Base-by-base conservation (phyloP, 148 eudicot species). In the Vaccinium corymbosum region DNA sequence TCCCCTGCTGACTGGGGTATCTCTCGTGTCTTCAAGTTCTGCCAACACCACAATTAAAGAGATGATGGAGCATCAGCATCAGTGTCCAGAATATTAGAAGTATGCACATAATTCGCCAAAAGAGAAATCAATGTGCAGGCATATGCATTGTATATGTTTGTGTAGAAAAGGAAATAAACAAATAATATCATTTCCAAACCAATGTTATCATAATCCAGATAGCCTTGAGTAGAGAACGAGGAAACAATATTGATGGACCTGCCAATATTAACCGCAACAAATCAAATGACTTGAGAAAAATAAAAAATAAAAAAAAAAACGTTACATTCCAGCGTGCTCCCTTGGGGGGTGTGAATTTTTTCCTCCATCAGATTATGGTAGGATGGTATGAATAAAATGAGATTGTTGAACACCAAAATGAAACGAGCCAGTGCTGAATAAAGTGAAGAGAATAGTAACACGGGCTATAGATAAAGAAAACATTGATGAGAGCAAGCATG, bases 11-110 rank as follows among this genome's bases (percentile, higher is more conserved):
- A 84, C 75, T 89, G 87, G 81, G 90, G 80, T 88, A 90, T 85
- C 72, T 81, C 91, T 77, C 86, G 92, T 42, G 86, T 86, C 87
- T 91, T 91, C 90, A 96, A 84, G 85, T 87, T 91, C 99, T 96
- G 92, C 80, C 79, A 84, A 84, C 66, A 87, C 17, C 72, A 66
- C 80, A 76, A 57, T 12, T 38, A 70, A 27, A 51, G 20, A 72
- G 55, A 52, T 9, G 17, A 81, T 49, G 42, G 46, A 81, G 1
- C 46, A 81, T 68, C 83, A 81, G 1, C 46, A 81, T 68, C 83
- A 81, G 61, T 25, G 48, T 68, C 53, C 46, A 29, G 62, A 79
- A 15, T 50, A 77, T 80, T 20, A 76, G 50, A 46, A 62, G 70
- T 22, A 62, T 1, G 32, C 25, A 20, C 19, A 16, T 10, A 46